Base-by-base conservation (phyloP, 805 yeast genomes). In the Aciculoconidium aculeatum region DNA sequence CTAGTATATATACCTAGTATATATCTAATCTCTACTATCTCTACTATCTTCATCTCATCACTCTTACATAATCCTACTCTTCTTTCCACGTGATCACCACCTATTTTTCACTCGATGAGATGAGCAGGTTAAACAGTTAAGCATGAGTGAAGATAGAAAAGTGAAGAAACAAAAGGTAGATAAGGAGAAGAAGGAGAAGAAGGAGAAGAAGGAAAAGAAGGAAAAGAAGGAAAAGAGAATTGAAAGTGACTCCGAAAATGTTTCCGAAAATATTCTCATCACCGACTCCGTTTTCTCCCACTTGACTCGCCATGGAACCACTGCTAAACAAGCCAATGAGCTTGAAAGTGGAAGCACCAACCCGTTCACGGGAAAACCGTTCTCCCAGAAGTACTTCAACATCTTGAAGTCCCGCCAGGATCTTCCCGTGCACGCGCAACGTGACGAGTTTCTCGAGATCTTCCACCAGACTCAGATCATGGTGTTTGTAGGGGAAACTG, bases 401-500 rank as follows among this genome's bases (percentile, higher is more conserved):
- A 92, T 92, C 37, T 65, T 92, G 37, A 76, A 75, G 45, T 72
- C 68, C 15, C 75, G 98, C 59, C 73, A 94, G 42, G 82, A 84
- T 38, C 68, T 92, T 37, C 98, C 98, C 2, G 97, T 92, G 12
- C 95, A 90, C 58, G 76, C 87, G 16, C 96, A 92, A 59, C 72
- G 97, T 53, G 81, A 76, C 30, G 95, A 90, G 58, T 92, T 92
- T 54, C 69, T 92, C 34, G 68, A 71, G 40, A 76, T 84, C 35
- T 92, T 81, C 59, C 97, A 90, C 40, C 62, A 71, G 12, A 77
- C 90, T 21, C 98, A 90, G 60, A 83, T 90, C 52, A 82, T 92
- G 94, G 97, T 90, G 20, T 86, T 92, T 58, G 97, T 92, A 30
- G 98, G 98, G 67, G 98, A 90, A 55, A 90, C 98, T 4, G 98